These are phyloP conservation scores for Trametes cubensis DNA, from an alignment of 768 basidiomycete species.

Conservation along the genomic window DNA sequence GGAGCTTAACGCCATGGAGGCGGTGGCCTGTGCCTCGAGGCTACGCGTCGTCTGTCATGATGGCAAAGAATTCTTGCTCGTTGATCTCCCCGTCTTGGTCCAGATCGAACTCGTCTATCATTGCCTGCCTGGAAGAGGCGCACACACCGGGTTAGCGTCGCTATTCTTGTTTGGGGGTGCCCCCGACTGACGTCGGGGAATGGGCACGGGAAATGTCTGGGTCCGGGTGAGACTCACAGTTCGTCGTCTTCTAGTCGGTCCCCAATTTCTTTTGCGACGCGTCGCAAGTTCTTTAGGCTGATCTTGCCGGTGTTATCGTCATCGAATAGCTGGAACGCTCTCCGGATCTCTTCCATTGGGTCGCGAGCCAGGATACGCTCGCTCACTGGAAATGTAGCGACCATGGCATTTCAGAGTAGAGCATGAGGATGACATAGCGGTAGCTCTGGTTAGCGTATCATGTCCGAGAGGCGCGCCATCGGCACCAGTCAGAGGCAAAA, in stretches of 20 bases:
- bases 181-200: not conserved
- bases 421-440: constrained; percentile 2
- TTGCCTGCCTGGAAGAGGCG: constrained; percentile 77
- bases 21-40: constrained; percentile 9
- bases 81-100: constrained; percentile 98
- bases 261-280: constrained; percentile 96
- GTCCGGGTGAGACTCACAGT: constrained; percentile 61
- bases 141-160: not conserved
- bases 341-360: constrained; percentile 93
- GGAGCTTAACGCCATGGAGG: constrained; percentile 12
- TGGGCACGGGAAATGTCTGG: constrained; percentile 14
- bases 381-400: constrained; percentile 66
- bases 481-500: not conserved
- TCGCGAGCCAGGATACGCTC: constrained; percentile 91
- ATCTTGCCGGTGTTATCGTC: constrained; percentile 97
- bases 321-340: constrained; percentile 96
- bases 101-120: constrained; percentile 99
- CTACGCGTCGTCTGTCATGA: constrained; percentile 92
- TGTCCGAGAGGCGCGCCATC: not conserved
- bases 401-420: not conserved
- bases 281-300: constrained; percentile 81
- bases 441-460: not conserved
- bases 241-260: constrained; percentile 96
- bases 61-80: constrained; percentile 93
- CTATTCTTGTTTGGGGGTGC: constrained; percentile 3